Evolutionary conservation across 495 filamentous ascomycete species (phyloP).

Genomic region (Aspergillus cristatus): DNA sequence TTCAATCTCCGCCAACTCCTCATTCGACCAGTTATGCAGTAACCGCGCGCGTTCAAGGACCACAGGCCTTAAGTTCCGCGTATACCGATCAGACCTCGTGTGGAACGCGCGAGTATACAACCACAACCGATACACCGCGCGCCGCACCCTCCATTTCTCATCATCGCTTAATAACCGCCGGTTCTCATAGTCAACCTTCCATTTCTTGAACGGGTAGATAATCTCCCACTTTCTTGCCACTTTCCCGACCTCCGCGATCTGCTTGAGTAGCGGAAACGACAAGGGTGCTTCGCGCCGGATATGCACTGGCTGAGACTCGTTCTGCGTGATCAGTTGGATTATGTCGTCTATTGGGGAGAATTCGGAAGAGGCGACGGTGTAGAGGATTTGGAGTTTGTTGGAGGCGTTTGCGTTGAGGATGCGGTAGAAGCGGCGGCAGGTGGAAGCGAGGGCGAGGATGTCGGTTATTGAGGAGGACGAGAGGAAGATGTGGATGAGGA

Average conservation of each 20-base stretch:
- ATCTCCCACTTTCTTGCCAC: conserved; percentile 54
- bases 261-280: conserved; percentile 46
- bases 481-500: conserved; percentile 51
- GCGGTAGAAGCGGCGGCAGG: conserved; percentile 44
- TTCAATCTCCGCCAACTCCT: conserved; percentile 48
- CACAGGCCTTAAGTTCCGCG: conserved; percentile 33
- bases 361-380: conserved; percentile 42
- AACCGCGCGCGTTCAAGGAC: conserved; percentile 42
- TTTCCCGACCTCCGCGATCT: conserved; percentile 48
- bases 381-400: conserved; percentile 45
- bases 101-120: conserved; percentile 52
- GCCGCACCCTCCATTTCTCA: conserved; percentile 53
- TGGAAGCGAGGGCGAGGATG: conserved; percentile 44
- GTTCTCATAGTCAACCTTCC: conserved; percentile 47
- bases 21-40: conserved; percentile 47
- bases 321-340: conserved; percentile 50
- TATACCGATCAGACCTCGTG: conserved; percentile 36
- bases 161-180: conserved; percentile 50
- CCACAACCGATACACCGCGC: conserved; percentile 64
- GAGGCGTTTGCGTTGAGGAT: conserved; percentile 40
- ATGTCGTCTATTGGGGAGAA: conserved; percentile 54
- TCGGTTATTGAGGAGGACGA: conserved; percentile 43
- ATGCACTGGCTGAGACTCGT: conserved; percentile 47
- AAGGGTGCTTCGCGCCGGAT: conserved; percentile 35
- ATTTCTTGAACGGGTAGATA: conserved; percentile 62